Base-by-base conservation (phyloP, 2,329 filamentous ascomycete species). In the Colletotrichum sidae region DNA sequence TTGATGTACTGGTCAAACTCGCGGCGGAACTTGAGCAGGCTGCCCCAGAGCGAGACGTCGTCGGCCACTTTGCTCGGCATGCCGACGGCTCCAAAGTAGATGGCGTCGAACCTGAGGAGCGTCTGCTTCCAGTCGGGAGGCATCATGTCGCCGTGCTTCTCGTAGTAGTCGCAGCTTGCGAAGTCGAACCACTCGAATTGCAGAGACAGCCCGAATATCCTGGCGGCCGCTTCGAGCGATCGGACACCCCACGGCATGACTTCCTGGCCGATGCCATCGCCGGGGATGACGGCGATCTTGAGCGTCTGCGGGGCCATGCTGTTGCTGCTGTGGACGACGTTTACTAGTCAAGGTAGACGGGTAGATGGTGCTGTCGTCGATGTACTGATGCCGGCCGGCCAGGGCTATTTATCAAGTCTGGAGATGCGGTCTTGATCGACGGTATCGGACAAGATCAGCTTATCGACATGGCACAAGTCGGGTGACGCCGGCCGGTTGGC, bases 231-330 rank as follows among this genome's bases (percentile, higher is more conserved):
- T 37, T 82, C 77, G 6, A 85, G 77, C 38, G 50, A 54, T 39
- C 52, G 46, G 7, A 65, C 52, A 25, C 62, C 62, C 62, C 58
- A 65, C 25, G 58, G 62, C 74, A 90, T 86, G 10, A 92, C 89
- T 74, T 92, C 90, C 1, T 84, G 84, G 2, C 90, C 90, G 66
- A 92, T 92, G 58, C 90, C 90, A 71, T 92, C 90, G 8, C 87
- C 90, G 0, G 89, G 88, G 59, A 92, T 90, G 37, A 82, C 84
- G n/a, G 88, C 88, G 67, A 91, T 88, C 49, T 62, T 62, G 34
- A 67, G 54, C 13, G 56, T 11, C 8, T 63, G 60, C 10, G 50
- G 25, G 55, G 65, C 15, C 49, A 67, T 64, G 15, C 25, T 42
- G 38, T 12, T n/a, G 17, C 11, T 60, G 8, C 8, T 47, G 37